Conservation (phyloP, 306 rosid genomes). For the Casuarina glauca region DNA sequence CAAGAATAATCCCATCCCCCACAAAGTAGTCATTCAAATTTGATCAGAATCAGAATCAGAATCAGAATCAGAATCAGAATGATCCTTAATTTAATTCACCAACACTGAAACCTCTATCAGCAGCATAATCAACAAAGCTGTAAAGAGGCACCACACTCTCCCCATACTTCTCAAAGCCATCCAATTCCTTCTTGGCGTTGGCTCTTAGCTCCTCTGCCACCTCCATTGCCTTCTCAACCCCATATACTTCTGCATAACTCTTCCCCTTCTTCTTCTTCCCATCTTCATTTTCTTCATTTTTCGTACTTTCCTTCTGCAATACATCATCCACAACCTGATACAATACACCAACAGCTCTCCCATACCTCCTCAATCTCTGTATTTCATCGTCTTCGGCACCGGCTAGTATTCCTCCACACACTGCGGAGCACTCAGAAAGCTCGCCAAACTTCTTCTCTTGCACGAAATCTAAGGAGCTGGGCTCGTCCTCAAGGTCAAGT, state of each 20-base stretch:
- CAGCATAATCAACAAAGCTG: constrained; percentile 93
- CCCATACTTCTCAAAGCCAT: constrained; percentile 79
- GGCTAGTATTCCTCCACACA: constrained; percentile 84
- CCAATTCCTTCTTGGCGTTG: constrained; percentile 74
- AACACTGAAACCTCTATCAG: constrained; percentile 71
- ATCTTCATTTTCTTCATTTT: constrained; percentile 25
- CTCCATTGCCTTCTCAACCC: constrained; percentile 76
- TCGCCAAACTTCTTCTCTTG: constrained; percentile 96
- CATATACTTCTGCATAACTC: constrained; percentile 69
- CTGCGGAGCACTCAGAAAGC: constrained; percentile 92
- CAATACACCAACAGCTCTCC: constrained; percentile 84
- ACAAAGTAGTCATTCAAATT: no score
- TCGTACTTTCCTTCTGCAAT: constrained; percentile 44
- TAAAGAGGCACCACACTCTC: constrained; percentile 71
- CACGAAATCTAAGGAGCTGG: constrained; percentile 64
- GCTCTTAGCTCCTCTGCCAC: constrained; percentile 73
- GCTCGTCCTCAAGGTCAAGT: constrained; percentile 78
- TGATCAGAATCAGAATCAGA: no score
- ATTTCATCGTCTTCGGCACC: constrained; percentile 78
- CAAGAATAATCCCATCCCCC: background rate
- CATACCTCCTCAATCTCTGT: constrained; percentile 81
- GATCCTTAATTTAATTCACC: constrained; percentile 37
- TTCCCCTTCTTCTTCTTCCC: constrained; percentile 49
- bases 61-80: no score
- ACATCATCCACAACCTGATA: constrained; percentile 76